Base-by-base conservation (phyloP, 2,329 filamentous ascomycete species). In the Thelonectria olida region DNA sequence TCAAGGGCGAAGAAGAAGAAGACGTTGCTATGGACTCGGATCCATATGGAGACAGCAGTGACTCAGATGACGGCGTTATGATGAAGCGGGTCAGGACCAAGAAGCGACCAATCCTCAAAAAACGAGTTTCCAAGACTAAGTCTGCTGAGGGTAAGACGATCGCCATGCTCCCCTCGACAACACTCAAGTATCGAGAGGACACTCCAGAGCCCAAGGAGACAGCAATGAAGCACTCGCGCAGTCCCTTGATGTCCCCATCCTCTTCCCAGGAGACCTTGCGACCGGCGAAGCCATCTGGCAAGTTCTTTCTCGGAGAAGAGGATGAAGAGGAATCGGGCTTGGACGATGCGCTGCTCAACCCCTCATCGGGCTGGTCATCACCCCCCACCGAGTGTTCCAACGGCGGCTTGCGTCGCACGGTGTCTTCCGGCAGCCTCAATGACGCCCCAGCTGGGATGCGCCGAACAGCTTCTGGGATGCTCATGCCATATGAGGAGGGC, bases 111-210 rank as follows among this genome's bases (percentile, higher is more conserved):
- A 38, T 71, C 15, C 49, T 60, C 69, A 75, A 51, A 79, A 77
- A 69, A 78, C 73, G 76, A 19, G 73, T 70, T n/a, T 71, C 72
- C 60, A 79, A 75, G 63, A 61, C 73, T 3, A 75, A 70, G 31
- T 85, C 85, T 48, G 83, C 77, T 63, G 91, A 93, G 64, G 92
- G 90, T 76, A 95, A 92, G 76, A 97, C 90, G 1, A 97, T 97
- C 70, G 92, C 92, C 7, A 96, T 91, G 78, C 82, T 97, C 8
- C 93, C 93, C 3, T 92, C 92, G 0, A 97, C 94, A 2, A 97
- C 91, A 0, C 82, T 96, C 48, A 97, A 97, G 72, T 95, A 92
- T 69, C 85, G 90, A 39, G 89, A 89, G 49, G 92, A 96, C 65
- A 91, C 90, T 0, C 89, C 90, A 0, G 92, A 95, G 62, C 80